Evolutionary conservation across 2,329 filamentous ascomycete genomes (phyloP), one percentile per base, ranked within the genome.

Genomic region (Dactylellina parvicollis): DNA sequence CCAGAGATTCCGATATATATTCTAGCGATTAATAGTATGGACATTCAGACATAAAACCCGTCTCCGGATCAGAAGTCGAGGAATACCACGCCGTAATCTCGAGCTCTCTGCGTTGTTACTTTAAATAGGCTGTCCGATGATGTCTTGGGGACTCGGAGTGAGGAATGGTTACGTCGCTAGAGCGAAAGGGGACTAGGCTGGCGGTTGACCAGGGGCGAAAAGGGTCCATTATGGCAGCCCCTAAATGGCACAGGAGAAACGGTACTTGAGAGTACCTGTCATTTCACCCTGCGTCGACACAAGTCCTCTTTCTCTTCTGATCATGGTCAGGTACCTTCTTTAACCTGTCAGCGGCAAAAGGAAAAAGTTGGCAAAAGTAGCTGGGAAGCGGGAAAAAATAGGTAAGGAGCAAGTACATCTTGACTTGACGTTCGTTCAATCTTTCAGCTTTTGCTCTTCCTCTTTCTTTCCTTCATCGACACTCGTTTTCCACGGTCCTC

Each of bases 161-260:
- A 7, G 54, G 61, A 57, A 67, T 67, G 42, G 62, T 65, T 59
- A 67, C 62, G 18, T 69, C 64, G 30, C 55, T 57, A 47, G 38
- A 20, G 34, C 40, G 55, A 47, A 59, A 34, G n/a, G 22, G 28
- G 55, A 28, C 26, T 57, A 57, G 55, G 22, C 14, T 10, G 22
- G 14, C 14, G n/a, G 28, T 32, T 7, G 26, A 47, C 30, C 38
- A 47, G 55, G 55, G 42, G 36, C 12, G 12, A 18, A 56, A 26
- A 20, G 20, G 26, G 34, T 56, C 34, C 32, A 38, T 28, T 42
- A 42, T 20, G 52, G 34, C 34, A 56, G 61, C 61, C 61, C 61
- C 61, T 66, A 66, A 66, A 47, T 55, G 47, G 52, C 49, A 65
- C 47, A 54, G 20, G 26, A 34, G 30, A 38, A 12, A 9, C 3